Base-by-base conservation (phyloP, 2,329 filamentous ascomycete species). In the Epichloe scottii region DNA sequence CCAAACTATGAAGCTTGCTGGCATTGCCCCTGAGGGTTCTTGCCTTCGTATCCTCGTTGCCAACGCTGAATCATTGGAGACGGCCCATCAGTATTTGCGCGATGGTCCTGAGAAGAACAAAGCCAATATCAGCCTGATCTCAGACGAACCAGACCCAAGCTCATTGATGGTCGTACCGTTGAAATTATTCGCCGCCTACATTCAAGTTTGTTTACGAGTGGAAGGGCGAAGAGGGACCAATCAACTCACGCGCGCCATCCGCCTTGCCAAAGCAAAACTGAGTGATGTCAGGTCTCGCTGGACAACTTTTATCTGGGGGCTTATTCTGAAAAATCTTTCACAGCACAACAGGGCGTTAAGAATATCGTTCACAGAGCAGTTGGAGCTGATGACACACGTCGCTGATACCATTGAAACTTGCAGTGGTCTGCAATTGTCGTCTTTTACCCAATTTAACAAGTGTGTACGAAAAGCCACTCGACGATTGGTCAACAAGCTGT, bases 31-130 rank as follows among this genome's bases (percentile, higher is more conserved):
- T 0, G 60, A 66, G 4, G 72, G 71, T 1, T 62, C 68, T 40
- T 78, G 75, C 26, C 70, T 87, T 7, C 66, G 67, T 3, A 73
- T 79, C 17, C 67, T 89, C 2, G 56, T 89, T 2, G 64, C 68
- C 4, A 68, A 79, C 56, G 75, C 82, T 0, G 58, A 62, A 1
- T 73, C 71, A 4, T 57, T 78, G 11, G 60, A 68, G 10, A 67
- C 70, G 10, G 80, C 73, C 0, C 53, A 76, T 35, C 59, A 61
- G 21, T 82, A 79, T 62, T 63, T 84, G 17, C 58, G 58, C 7
- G 74, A 79, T 52, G 72, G 72, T 54, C 54, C 57, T 2, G 56
- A 54, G 30, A 48, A 50, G 10, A 23, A 46, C 7, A 42, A 37
- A n/a, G 37, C 53, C 4, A 17, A 58, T 10, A 50, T 48, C 15